Evolutionary conservation across 305 asterid species (phyloP), one percentile per base, ranked within the genome.

Genomic region (Fraxinus sp.): DNA sequence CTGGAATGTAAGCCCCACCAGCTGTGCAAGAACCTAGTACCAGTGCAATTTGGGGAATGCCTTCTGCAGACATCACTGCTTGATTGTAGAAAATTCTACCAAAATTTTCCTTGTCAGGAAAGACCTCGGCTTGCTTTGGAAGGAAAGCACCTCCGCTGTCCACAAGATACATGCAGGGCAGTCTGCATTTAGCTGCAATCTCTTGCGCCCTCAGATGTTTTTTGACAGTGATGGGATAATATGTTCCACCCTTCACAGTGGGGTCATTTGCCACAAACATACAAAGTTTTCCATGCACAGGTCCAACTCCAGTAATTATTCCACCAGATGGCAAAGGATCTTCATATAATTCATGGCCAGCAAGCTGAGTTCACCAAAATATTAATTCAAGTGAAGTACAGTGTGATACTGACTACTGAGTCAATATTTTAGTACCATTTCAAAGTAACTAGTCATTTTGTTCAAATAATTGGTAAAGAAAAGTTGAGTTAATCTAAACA

Each of bases 121-220:
- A 96, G 80, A 94, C 98, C 90, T 96, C 98, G 6, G 99, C 98
- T 88, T 96, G 99, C 91, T 92, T 94, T 8, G 98, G 98, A 85
- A 96, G 97, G 90, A 92, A 96, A 87, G 99, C 99, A 37, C 99
- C 99, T 75, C 99, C 99, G 77, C 99, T 96, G 68, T 96, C 99
- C 87, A 96, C 99, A 52, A 96, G 99, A 89, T 96, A 96, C 86
- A 96, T 57, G 80, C 99, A 96, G 0, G 99, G 98, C 41, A 96
- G 84, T 84, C 89, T 93, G 88, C 98, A 94, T 79, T 84, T 93
- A 79, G 94, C 90, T 5, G 98, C 99, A 87, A 96, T 93, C 88
- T 96, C 99, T 84, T 96, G 99, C 79, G 99, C 98, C 91, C 98
- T 89, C 35, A 96, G 96, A 89, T 96, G 99, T 84, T 96, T 96